Conservation (phyloP, 2,329 filamentous ascomycete species). For the Emergomyces orientalis region DNA sequence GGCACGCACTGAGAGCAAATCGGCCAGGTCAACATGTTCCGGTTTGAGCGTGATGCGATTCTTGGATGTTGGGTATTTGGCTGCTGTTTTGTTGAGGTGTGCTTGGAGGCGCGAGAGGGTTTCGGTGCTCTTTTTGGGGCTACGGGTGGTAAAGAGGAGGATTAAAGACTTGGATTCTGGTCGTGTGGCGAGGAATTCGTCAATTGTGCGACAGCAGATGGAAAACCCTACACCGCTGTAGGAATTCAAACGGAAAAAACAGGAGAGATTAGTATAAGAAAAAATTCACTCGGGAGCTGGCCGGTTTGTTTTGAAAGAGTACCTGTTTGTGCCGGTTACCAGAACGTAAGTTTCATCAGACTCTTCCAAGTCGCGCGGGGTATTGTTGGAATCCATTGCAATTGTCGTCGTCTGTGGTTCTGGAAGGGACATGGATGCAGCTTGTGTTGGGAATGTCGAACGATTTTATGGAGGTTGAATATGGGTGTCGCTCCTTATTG, state of each 20-base stretch:
- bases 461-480: background rate
- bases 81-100: slow-evolving; percentile 46
- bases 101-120: slow-evolving; percentile 56
- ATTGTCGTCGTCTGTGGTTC: background rate
- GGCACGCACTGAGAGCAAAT: slow-evolving; percentile 46
- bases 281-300: background rate
- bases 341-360: slow-evolving; percentile 44
- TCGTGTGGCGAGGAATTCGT: slow-evolving; percentile 70
- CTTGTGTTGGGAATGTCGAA: background rate
- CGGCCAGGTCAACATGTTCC: slow-evolving; percentile 50
- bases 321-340: slow-evolving; percentile 84
- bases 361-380: background rate
- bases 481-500: no score
- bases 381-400: slow-evolving; percentile 2
- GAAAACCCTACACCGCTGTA: slow-evolving; percentile 75
- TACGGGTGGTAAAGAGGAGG: slow-evolving; percentile 76
- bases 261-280: background rate
- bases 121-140: slow-evolving; percentile 60
- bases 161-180: slow-evolving; percentile 60
- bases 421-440: background rate
- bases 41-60: slow-evolving; percentile 43
- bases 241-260: background rate
- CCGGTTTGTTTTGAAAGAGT: slow-evolving; percentile 19
- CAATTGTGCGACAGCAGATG: slow-evolving; percentile 74
- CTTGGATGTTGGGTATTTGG: slow-evolving; percentile 33